These are phyloP conservation scores for Diplodia corticola DNA, from an alignment of 2,329 filamentous ascomycete species.

Conservation along the genomic window DNA sequence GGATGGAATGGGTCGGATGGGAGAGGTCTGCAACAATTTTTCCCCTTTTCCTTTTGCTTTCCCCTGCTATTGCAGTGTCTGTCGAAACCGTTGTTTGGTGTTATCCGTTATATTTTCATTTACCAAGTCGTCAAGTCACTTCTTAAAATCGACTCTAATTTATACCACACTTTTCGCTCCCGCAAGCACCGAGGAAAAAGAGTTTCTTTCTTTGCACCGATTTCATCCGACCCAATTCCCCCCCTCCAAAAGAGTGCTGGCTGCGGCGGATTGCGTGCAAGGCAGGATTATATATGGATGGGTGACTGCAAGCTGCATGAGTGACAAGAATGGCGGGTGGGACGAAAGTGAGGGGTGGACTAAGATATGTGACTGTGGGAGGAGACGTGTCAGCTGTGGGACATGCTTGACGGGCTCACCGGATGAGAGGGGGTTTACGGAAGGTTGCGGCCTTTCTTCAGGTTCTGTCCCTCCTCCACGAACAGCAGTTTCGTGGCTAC, in stretches of 20 bases:
- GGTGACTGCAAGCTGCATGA: not conserved
- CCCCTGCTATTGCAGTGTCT: not conserved
- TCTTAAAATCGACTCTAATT: conserved; percentile 20
- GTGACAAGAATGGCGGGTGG: not conserved
- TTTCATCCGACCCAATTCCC: not conserved
- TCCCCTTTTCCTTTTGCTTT: not conserved
- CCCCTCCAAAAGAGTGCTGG: not conserved
- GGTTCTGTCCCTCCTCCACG: not conserved
- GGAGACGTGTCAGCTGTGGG: not conserved
- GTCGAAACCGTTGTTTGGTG: not conserved
- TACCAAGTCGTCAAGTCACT: not conserved
- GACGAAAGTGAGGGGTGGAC: not conserved
- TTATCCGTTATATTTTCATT: not conserved
- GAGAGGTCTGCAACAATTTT: not conserved
- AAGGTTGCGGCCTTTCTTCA: not conserved
- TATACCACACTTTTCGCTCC: conserved; percentile 13
- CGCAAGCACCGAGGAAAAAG: not conserved
- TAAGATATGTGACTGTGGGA: not conserved
- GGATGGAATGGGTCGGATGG: conserved; percentile 7
- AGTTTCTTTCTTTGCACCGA: not conserved
- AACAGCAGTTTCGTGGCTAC: not conserved
- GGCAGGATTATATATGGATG: not conserved
- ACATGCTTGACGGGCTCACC: not conserved
- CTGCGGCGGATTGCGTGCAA: not conserved
- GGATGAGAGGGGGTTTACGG: not conserved